Evolutionary conservation across 1,284 basidiomycete genomes (phyloP).

Genomic region (Trichosporon ovoides): DNA sequence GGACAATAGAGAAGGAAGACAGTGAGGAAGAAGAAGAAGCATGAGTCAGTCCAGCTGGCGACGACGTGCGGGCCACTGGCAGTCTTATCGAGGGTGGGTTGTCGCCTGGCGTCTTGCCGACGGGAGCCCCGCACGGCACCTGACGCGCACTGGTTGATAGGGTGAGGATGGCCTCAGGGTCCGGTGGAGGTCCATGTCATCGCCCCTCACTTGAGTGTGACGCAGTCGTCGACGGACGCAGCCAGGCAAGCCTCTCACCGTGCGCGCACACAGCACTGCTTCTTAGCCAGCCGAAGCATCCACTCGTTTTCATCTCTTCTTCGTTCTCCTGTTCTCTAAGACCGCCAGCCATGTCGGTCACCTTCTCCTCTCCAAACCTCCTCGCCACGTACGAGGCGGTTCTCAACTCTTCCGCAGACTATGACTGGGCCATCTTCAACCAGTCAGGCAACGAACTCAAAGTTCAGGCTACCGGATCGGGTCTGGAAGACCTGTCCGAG

Average conservation of each 20-base stretch:
- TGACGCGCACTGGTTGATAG: background rate
- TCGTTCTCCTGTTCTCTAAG: background rate
- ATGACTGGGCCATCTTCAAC: slow-evolving; percentile 81
- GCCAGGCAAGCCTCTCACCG: background rate
- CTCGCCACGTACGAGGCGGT: slow-evolving; percentile 74
- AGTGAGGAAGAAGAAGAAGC: background rate
- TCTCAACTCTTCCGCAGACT: slow-evolving; percentile 61
- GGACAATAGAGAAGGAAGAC: background rate
- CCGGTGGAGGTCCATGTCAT: background rate
- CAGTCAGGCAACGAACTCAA: slow-evolving; percentile 83
- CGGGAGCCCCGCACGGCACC: background rate
- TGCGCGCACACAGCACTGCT: background rate
- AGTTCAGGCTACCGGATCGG: slow-evolving; percentile 75
- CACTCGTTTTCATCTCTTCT: background rate
- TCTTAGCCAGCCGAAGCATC: background rate
- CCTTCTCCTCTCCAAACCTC: slow-evolving; percentile 55
- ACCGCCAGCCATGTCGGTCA: slow-evolving; percentile 40
- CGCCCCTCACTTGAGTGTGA: background rate
- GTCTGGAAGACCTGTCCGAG: slow-evolving; percentile 84
- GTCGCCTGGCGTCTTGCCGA: background rate
- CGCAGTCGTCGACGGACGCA: background rate
- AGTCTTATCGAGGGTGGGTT: background rate
- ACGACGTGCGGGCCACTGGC: no score
- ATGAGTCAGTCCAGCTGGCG: no score
- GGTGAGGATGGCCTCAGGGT: background rate